Base-by-base conservation (phyloP, 495 filamentous ascomycete species). In the Talaromyces nanjingensis region DNA sequence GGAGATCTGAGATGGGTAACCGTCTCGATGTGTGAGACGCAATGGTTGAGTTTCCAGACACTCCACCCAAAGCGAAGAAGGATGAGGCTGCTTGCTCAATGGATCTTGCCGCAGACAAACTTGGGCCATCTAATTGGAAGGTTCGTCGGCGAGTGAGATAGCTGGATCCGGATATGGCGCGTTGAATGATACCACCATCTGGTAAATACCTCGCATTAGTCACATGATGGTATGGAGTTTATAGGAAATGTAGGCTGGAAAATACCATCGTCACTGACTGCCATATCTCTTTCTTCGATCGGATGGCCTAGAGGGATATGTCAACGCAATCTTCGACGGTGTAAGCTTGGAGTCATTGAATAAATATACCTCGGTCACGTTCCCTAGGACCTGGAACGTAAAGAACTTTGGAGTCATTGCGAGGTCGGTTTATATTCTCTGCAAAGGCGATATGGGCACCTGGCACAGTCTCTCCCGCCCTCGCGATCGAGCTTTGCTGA, bases 321-420 rank as follows among this genome's bases (percentile, higher is more conserved):
- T 31, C 6, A 31, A 31, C 29, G 29, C 29, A 7, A 31, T 7
- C 5, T 6, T 31, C 6, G 29, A 31, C 29, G 29, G 6, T 7
- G 29, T 31, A 31, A 31, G 5, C 6, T 31, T 31, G 29, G 29
- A 31, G 6, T 31, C 29, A 31, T 53, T 66, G 11, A 20, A 31
- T 20, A 24, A 20, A 31, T 20, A 24, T 67, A 73, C 73, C 73
- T 76, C 64, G 68, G 33, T 76, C 73, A 16, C 72, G 66, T 55
- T 64, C 72, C 29, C 72, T 67, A n/a, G 73, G 73, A 7, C 72
- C 66, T 14, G 73, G 73, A 18, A 76, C 73, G 58, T 76, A 72
- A n/a, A 76, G 65, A 29, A 71, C 69, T 27, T 70, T 74, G 37
- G 52, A 63, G 11, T 64, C 54, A 9, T 58, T 58, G 54, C 29